phyloP scores from a whole-genome alignment of 148 eudicot species.

The Vaccinium macrocarpon region DNA sequence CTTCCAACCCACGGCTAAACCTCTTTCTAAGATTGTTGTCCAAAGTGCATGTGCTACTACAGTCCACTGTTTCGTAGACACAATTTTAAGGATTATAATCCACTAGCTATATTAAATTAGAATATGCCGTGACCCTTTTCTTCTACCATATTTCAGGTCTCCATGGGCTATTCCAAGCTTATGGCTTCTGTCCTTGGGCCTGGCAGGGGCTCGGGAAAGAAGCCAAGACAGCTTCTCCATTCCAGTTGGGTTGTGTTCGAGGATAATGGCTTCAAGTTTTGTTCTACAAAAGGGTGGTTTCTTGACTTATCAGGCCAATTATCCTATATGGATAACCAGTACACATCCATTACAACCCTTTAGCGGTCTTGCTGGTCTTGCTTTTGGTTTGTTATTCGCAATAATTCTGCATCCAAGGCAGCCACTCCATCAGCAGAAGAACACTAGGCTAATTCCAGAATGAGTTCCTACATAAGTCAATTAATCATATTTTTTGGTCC shows the following conservation, averaged over 20 bases:
- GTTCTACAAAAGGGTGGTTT: constrained; percentile 61
- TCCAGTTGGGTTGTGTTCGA: constrained; percentile 79
- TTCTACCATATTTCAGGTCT: constrained; percentile 44
- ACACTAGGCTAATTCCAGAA: constrained; percentile 29
- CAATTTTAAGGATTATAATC: background rate
- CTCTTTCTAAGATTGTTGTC: background rate
- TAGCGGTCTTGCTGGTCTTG: constrained; percentile 62
- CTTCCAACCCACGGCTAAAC: background rate
- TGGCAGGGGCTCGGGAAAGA: constrained; percentile 68
- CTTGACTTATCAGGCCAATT: constrained; percentile 44
- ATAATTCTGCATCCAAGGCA: constrained; percentile 59
- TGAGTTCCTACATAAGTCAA: constrained; percentile 4
- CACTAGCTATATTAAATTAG: background rate
- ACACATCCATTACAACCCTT: constrained; percentile 76
- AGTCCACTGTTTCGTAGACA: background rate
- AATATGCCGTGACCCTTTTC: constrained; percentile 12
- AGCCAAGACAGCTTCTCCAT: constrained; percentile 70
- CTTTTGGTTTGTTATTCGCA: constrained; percentile 52
- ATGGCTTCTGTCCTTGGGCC: constrained; percentile 62
- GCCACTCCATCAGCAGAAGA: constrained; percentile 23
- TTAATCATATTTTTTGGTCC: background rate
- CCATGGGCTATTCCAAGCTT: constrained; percentile 71
- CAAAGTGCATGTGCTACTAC: background rate
- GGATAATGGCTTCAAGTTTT: constrained; percentile 63
- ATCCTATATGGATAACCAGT: constrained; percentile 62